A percentile compares a stretch with the other conserved stretches of the same genome.
Conservation (phyloP, 2,329 filamentous ascomycete genomes). For the Intubia oerlemansii region DNA sequence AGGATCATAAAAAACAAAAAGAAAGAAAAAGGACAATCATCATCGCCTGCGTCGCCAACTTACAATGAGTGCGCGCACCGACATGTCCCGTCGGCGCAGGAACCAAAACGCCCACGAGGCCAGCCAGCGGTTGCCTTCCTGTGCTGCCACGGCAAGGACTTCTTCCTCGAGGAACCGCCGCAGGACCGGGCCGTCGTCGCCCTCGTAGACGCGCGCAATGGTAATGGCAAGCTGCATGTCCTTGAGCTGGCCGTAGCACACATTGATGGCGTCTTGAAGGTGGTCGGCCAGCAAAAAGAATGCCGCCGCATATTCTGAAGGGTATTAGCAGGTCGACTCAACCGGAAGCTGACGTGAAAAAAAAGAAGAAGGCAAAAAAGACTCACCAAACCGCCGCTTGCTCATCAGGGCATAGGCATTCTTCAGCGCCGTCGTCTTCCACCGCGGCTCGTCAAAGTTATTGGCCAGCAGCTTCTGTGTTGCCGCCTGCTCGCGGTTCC, state of each 20-base stretch:
- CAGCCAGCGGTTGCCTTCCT: constrained; percentile 78
- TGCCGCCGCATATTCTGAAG: constrained; percentile 68
- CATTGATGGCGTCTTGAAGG: constrained; percentile 63
- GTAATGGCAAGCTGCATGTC: constrained; percentile 82
- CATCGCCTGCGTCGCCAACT: too few species aligned
- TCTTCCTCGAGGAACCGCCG: constrained; percentile 57
- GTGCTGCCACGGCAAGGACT: constrained; percentile 54
- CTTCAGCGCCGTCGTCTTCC: constrained; percentile 77
- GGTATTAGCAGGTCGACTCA: neutral
- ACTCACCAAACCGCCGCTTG: constrained; percentile 58
- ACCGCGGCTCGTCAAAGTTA: constrained; percentile 71
- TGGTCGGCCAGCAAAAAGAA: constrained; percentile 87
- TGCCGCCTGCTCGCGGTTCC: constrained; percentile 66
- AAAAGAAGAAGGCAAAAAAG: neutral
- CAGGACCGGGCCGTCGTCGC: constrained; percentile 57
- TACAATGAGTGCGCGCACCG: constrained; percentile 65
- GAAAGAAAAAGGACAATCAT: too few species aligned
- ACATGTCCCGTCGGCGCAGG: constrained; percentile 60
- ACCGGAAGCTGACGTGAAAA: too few species aligned
- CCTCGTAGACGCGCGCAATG: constrained; percentile 71
- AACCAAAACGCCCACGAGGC: constrained; percentile 95
- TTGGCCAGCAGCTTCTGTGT: constrained; percentile 71
- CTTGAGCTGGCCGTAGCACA: constrained; percentile 69
- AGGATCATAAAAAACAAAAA: neutral
- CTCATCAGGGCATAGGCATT: constrained; percentile 92